Evolutionary conservation across 192 early-diverging fungal species (phyloP).

Genomic region (Podila verticillata): DNA sequence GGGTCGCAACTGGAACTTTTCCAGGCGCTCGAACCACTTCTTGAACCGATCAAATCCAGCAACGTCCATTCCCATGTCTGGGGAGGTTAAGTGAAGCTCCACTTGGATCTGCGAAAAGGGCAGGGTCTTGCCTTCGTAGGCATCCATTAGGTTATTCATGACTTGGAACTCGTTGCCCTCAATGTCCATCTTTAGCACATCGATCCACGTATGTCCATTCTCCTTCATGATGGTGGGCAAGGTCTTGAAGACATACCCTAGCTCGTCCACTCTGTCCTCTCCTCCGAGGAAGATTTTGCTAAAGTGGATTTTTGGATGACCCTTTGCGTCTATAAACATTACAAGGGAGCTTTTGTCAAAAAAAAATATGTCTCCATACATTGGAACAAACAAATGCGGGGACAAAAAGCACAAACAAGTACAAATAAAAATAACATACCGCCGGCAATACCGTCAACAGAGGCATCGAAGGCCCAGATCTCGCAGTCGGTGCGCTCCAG

Average conservation of each 20-base stretch:
- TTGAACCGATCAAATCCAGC: neutral
- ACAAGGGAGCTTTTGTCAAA: too few species aligned
- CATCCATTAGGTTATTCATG: neutral
- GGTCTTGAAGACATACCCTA: constrained; percentile 3
- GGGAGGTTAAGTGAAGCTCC: constrained; percentile 4
- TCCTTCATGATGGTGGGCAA: constrained; percentile 16
- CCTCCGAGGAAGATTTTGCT: constrained; percentile 4
- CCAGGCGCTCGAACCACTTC: constrained; percentile 10
- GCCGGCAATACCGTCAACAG: constrained; percentile 1
- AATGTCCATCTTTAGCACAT: constrained; percentile 22
- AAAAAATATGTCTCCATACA: neutral
- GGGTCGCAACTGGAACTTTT: constrained; percentile 4
- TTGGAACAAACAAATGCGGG: neutral
- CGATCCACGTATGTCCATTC: constrained; percentile 10
- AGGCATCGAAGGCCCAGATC: constrained; percentile 15
- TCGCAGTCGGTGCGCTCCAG: constrained; percentile 11
- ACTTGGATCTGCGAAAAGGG: constrained; percentile 15
- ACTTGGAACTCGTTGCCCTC: constrained; percentile 13
- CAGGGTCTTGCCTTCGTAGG: neutral
- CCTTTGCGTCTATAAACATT: neutral
- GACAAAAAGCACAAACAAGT: neutral
- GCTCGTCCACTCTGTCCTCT: neutral
- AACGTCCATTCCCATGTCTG: neutral
- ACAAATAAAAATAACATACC: neutral
- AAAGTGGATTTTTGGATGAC: constrained; percentile 12